These are phyloP conservation scores for Aegilops umbellulata DNA, from an alignment of 176 grass and related monocot species.

Conservation along the genomic window DNA sequence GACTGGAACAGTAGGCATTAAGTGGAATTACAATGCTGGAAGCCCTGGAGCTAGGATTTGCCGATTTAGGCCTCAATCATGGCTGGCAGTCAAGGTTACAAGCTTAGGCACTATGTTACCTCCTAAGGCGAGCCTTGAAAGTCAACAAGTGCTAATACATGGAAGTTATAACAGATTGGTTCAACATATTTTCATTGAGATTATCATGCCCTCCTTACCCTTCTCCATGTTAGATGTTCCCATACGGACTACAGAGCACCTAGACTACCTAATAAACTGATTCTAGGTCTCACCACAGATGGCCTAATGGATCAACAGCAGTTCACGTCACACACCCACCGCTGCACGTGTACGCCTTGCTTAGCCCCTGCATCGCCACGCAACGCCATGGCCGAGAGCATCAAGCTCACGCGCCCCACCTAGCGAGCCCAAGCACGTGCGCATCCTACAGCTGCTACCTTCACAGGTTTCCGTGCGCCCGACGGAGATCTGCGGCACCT, in stretches of 20 bases:
- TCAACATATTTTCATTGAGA: slow-evolving; percentile 43
- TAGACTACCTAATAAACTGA: slow-evolving; percentile 16
- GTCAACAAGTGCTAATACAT: slow-evolving; percentile 12
- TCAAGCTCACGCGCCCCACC: too few relatives aligned
- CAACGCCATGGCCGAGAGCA: too few relatives aligned
- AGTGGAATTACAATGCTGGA: background rate
- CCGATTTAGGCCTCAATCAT: background rate
- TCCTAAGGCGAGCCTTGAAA: background rate
- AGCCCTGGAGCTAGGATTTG: background rate
- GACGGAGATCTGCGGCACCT: too few relatives aligned
- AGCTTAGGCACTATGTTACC: slow-evolving; percentile 4
- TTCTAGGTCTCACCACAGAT: slow-evolving; percentile 20
- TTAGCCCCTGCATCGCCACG: too few relatives aligned
- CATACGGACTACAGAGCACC: slow-evolving; percentile 1
- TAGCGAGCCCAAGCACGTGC: too few relatives aligned
- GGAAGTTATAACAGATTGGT: slow-evolving; percentile 35
- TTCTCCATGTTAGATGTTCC: slow-evolving; percentile 31
- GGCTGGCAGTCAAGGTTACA: background rate
- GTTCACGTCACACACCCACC: background rate
- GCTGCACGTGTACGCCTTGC: too few relatives aligned
- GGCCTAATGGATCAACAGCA: slow-evolving; percentile 50
- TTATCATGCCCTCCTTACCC: slow-evolving; percentile 28
- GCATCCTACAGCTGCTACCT: too few relatives aligned
- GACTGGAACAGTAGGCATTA: background rate
- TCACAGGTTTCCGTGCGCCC: too few relatives aligned